Conservation (phyloP, 2,329 filamentous ascomycete genomes). For the Sphaerostilbella broomeana region DNA sequence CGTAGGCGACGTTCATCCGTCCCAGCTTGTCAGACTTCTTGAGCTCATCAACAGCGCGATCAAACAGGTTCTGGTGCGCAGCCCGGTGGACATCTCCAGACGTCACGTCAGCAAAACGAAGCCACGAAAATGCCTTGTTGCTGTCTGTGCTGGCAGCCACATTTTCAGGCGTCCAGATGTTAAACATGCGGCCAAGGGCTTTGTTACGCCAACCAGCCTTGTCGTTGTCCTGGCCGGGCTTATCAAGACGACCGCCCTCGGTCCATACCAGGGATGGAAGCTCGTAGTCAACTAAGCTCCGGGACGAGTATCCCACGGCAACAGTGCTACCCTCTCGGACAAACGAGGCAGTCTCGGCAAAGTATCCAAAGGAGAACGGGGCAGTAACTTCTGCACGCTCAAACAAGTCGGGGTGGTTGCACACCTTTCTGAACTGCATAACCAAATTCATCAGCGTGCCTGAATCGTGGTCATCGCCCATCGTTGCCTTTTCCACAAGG, state of each 20-base stretch:
- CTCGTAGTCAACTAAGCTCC: slow-evolving; percentile 77
- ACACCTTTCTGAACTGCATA: slow-evolving; percentile 99
- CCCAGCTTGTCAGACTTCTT: slow-evolving; percentile 54
- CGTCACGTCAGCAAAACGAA: slow-evolving; percentile 78
- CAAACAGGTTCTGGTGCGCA: slow-evolving; percentile 64
- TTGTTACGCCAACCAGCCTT: slow-evolving; percentile 74
- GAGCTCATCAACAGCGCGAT: slow-evolving; percentile 60
- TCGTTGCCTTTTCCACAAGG: slow-evolving; percentile 90
- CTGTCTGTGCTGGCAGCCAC: slow-evolving; percentile 57
- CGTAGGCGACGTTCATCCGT: slow-evolving; percentile 62
- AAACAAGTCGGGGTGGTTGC: slow-evolving; percentile 96
- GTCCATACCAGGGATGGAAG: slow-evolving; percentile 77
- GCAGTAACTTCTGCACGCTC: slow-evolving; percentile 89
- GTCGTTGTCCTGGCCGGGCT: slow-evolving; percentile 65
- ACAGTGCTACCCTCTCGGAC: slow-evolving; percentile 79
- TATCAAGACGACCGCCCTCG: slow-evolving; percentile 68
- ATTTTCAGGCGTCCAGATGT: slow-evolving; percentile 80
- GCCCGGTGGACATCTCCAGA: slow-evolving; percentile 63
- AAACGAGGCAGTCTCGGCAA: slow-evolving; percentile 93
- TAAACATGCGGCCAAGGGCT: slow-evolving; percentile 75
- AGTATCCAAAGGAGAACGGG: slow-evolving; percentile 75
- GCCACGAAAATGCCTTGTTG: slow-evolving; percentile 73
- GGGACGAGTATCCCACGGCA: slow-evolving; percentile 77
- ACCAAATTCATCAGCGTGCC: slow-evolving; percentile 98
- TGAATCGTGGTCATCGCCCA: slow-evolving; percentile 90